Evolutionary conservation across 768 basidiomycete species (phyloP).

Genomic region (Suillus fuscotomentosus): DNA sequence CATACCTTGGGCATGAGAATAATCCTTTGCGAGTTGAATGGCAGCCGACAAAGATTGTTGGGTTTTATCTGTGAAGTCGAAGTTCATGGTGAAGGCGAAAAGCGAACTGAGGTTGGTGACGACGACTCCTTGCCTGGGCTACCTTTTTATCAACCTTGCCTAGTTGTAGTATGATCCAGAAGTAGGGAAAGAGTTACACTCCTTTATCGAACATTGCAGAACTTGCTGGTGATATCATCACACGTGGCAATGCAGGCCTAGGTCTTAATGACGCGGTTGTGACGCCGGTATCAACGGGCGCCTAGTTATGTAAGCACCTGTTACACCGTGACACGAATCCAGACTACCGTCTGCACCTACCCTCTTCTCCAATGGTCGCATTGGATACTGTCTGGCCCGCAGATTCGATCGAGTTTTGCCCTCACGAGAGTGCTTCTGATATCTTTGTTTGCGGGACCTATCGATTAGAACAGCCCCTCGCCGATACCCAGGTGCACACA

Average conservation of each 20-base stretch:
- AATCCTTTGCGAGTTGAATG: conserved; percentile 80
- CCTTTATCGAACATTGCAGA: conserved; percentile 7
- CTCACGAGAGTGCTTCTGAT: conserved; percentile 52
- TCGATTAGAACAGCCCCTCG: conserved; percentile 56
- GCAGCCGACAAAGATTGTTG: conserved; percentile 67
- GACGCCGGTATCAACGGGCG: no score
- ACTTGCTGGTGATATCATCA: neutral
- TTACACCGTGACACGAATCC: no score
- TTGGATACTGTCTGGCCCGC: conserved; percentile 81
- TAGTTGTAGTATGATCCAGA: neutral
- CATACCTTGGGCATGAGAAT: conserved; percentile 77
- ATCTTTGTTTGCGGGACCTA: conserved; percentile 92
- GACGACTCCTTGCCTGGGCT: neutral
- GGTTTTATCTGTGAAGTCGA: conserved; percentile 88
- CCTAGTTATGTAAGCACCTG: no score
- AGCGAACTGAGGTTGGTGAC: neutral
- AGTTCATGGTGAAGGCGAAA: conserved; percentile 35
- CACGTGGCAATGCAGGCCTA: neutral
- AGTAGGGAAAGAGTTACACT: neutral
- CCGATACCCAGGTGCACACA: conserved; percentile 6
- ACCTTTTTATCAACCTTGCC: neutral
- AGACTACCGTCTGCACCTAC: no score
- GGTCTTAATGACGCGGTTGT: no score
- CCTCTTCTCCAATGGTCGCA: conserved; percentile 7
- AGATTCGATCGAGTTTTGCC: conserved; percentile 91